These are phyloP conservation scores for Piper longum DNA, from an alignment of 164 flowering plant genomes.

Conservation along the genomic window DNA sequence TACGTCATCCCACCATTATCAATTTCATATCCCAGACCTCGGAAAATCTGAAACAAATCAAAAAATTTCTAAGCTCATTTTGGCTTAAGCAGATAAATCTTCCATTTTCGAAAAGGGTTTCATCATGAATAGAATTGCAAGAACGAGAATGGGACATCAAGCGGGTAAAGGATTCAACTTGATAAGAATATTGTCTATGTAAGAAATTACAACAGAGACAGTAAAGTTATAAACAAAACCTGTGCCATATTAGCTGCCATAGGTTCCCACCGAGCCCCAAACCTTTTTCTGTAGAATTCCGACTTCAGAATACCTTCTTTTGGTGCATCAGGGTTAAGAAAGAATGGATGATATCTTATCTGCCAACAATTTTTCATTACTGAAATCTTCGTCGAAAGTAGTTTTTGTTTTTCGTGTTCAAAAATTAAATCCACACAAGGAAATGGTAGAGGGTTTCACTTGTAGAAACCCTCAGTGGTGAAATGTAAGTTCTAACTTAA, in stretches of 20 bases:
- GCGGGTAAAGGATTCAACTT: too few species aligned
- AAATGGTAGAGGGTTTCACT: not conserved
- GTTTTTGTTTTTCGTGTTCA: not conserved
- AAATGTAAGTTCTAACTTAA: too few species aligned
- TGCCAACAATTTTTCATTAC: constrained; percentile 13
- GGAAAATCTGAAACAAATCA: constrained; percentile 36
- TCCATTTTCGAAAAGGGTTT: not conserved
- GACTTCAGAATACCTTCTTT: constrained; percentile 64
- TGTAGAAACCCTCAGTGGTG: not conserved
- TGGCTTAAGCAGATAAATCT: too few species aligned
- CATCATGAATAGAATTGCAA: not conserved
- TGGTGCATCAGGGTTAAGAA: constrained; percentile 71
- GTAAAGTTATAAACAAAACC: constrained; percentile 23
- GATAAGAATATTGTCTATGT: too few species aligned
- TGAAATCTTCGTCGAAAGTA: not conserved
- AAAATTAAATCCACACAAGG: not conserved
- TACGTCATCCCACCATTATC: constrained; percentile 69
- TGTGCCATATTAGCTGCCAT: constrained; percentile 51
- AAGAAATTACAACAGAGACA: not conserved
- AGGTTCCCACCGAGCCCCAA: constrained; percentile 41
- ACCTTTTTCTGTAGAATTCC: constrained; percentile 41
- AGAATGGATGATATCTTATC: constrained; percentile 80
- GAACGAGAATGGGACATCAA: not conserved
- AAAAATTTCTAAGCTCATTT: not conserved
- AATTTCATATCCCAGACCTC: constrained; percentile 50